Conservation (phyloP, 2,329 filamentous ascomycete genomes). For the Talaromyces sp. region DNA sequence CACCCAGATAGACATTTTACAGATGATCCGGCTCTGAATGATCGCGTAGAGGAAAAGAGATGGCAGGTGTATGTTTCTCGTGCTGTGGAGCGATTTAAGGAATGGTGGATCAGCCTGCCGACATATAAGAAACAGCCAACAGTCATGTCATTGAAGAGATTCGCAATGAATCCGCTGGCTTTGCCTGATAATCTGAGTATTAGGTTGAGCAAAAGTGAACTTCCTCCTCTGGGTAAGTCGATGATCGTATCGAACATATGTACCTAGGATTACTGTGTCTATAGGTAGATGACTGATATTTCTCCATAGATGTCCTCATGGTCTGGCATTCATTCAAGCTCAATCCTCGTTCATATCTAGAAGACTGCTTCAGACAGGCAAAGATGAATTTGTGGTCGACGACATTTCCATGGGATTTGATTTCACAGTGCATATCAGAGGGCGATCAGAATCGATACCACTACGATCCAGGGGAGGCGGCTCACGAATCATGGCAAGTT, state of each 20-base stretch:
- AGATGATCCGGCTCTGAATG: neutral
- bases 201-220: neutral
- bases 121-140: too few species aligned
- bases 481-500: neutral
- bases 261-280: neutral
- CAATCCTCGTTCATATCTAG: constrained; percentile 66
- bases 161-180: constrained; percentile 1
- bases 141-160: neutral
- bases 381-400: constrained; percentile 54
- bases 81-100: too few species aligned
- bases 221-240: constrained; percentile 8
- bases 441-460: neutral
- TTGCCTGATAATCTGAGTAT: neutral
- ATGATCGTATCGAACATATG: neutral
- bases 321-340: constrained; percentile 75
- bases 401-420: constrained; percentile 61
- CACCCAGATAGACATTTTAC: neutral
- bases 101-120: too few species aligned
- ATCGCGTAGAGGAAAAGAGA: constrained; percentile 7
- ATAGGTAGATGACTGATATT: too few species aligned
- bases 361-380: constrained; percentile 62
- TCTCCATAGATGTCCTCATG: constrained; percentile 63
- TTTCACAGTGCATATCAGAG: constrained; percentile 52
- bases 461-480: neutral
- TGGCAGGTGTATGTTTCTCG: neutral